Base-by-base conservation (phyloP, 306 rosid genomes). In the Pterocarpus santalinus region DNA sequence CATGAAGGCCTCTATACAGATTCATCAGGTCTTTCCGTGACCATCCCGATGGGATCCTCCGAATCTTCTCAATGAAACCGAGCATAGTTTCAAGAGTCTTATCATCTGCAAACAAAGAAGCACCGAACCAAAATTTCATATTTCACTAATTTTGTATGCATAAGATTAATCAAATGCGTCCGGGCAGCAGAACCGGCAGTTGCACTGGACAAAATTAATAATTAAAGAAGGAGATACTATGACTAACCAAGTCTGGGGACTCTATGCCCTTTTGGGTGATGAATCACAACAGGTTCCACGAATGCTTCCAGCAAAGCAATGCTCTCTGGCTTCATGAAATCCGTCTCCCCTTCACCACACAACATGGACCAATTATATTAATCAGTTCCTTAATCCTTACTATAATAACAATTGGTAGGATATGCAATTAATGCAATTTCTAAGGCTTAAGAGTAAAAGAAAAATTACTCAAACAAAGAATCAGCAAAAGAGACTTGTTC, bases 231-330 rank as follows among this genome's bases (percentile, higher is more conserved):
- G 38, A 13, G 8, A 62, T 9, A 39, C 5, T 32, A 3, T 63
- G 15, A 82, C 87, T 73, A 30, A 89, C 89, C 92, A 78, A 87
- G 87, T 72, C 49, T 75, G 38, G 90, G 89, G 13, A 87, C 60
- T 16, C 85, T 77, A 44, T 89, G 92, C 7, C 92, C 90, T 60
- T 47, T 61, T 5, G 92, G 86, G 47, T 89, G 92, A 64, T 85
- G 77, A 78, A 89, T 83, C 17, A 87, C 90, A 77, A 53, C 74
- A 61, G 92, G 92, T 4, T 87, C 69, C 73, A 67, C 63, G 55
- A 89, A 89, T 38, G 81, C 76, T 34, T 83, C 86, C 73, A 77
- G 38, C 30, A 89, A 75, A 41, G 60, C 77, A 74, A 35, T 78
- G 75, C 87, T 87, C 57, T 85, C 92, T 67, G 52, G 52, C 80